Evolutionary conservation across 805 yeast genomes (phyloP), one percentile per base, ranked within the genome.

Genomic region (Candida coleopterorum): DNA sequence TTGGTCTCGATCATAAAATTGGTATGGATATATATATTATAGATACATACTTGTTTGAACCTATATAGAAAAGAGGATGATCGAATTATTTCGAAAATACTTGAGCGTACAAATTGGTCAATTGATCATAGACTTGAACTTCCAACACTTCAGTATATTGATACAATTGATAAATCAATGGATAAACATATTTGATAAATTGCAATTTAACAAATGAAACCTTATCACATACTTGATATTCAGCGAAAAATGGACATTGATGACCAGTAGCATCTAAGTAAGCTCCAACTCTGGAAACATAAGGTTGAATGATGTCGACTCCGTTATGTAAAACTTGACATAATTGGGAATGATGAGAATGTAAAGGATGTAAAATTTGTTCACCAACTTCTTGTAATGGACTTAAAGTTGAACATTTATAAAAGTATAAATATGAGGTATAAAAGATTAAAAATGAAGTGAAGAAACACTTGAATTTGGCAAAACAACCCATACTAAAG

Each of bases 211-310:
- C 53, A 16, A 18, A 28, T 32, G 44, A 49, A 20, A 63, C 22
- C 41, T 64, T 58, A 25, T 53, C 49, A 17, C 50, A 50, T 23
- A 65, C 50, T 36, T 56, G 41, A 47, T 62, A 57, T 44, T 65
- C 51, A 37, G 50, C 50, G 52, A 52, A 61, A 35, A 56, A 48
- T 20, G 52, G 58, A 44, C 61, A 60, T n/a, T 65, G 50, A 50
- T 56, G 63, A 39, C 65, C 68, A 38, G 60, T 58, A 17, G 50
- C 44, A 46, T 64, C 69, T 45, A 66, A 53, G 46, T 57, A 59
- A 7, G 34, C 43, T 21, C 55, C 53, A 18, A 42, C 59, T 31
- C 50, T 32, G 23, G 46, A 40, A 22, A 50, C 38, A 46, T 62
- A 63, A 24, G 73, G 73, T 34, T 49, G 43, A 12, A 54, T 48